A percentile compares a stretch with the other conserved stretches of the same genome.
Conservation (phyloP, 805 yeast species). For the Brettanomyces bruxellensis region DNA sequence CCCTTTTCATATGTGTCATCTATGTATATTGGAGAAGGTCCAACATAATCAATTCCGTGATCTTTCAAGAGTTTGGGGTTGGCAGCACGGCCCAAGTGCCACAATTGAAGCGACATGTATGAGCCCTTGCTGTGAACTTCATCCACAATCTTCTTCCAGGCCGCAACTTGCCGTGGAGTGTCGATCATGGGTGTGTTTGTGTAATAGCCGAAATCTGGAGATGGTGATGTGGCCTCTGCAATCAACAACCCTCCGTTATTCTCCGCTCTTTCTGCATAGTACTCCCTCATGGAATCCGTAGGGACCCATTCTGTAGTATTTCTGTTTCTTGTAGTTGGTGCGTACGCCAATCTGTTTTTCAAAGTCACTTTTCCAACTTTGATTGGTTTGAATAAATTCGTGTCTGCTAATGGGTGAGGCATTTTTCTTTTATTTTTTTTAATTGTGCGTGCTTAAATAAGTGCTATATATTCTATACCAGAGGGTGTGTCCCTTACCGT, state of each 20-base stretch:
- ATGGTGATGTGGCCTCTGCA: slow-evolving; percentile 51
- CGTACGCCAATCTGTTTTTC: slow-evolving; percentile 33
- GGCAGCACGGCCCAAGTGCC: slow-evolving; percentile 39
- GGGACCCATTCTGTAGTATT: slow-evolving; percentile 31
- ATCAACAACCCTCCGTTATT: slow-evolving; percentile 50
- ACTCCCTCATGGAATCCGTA: slow-evolving; percentile 37
- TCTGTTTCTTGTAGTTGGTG: slow-evolving; percentile 47
- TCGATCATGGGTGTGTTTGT: slow-evolving; percentile 42
- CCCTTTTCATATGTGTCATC: slow-evolving; percentile 26
- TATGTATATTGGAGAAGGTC: slow-evolving; percentile 33
- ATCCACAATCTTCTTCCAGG: slow-evolving; percentile 42
- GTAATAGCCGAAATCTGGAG: slow-evolving; percentile 34
- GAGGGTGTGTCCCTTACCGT: too few species aligned
- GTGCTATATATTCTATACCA: too few species aligned
- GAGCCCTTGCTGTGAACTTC: slow-evolving; percentile 44
- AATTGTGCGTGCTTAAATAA: neutral
- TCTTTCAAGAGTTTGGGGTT: slow-evolving; percentile 28
- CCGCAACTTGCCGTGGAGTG: slow-evolving; percentile 35
- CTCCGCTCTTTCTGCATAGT: slow-evolving; percentile 48
- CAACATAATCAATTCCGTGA: slow-evolving; percentile 25
- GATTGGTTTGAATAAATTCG: slow-evolving; percentile 33
- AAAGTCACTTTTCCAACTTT: slow-evolving; percentile 31
- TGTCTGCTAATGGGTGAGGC: slow-evolving; percentile 6
- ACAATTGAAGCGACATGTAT: slow-evolving; percentile 38
- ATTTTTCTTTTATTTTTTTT: neutral